Percentiles rank a stretch among this genome's conserved stretches.
Conservation (phyloP, 2,329 filamentous ascomycete genomes). For the Uncinocarpus reesii region DNA sequence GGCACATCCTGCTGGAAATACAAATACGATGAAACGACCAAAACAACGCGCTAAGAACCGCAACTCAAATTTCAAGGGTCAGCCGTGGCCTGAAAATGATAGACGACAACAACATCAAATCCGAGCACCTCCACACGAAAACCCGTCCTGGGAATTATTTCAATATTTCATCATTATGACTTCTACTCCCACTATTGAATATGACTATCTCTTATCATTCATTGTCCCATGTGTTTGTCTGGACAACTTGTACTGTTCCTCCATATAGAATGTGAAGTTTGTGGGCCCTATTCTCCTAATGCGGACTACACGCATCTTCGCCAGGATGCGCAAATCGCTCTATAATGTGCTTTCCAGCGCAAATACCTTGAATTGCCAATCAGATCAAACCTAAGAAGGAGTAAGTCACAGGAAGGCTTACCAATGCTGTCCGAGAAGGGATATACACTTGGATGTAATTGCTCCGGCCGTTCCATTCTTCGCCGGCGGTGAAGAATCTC, state of each 20-base stretch:
- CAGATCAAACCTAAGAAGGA: not conserved
- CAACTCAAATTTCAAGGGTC: not conserved
- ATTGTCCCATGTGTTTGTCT: no score
- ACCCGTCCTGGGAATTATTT: not conserved
- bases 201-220: no score
- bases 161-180: no score
- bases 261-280: no score
- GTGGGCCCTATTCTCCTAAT: no score
- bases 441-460: conserved; percentile 93
- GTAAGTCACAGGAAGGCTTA: conserved; percentile 37
- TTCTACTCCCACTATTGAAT: no score
- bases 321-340: not conserved
- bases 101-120: conserved; percentile 2
- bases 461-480: conserved; percentile 78
- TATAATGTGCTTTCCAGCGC: conserved; percentile 37
- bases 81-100: not conserved
- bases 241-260: no score
- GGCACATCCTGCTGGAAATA: not conserved
- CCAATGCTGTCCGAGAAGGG: conserved; percentile 71
- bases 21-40: not conserved
- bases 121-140: not conserved
- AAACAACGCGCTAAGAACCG: not conserved
- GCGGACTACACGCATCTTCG: not conserved
- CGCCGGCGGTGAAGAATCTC: conserved; percentile 81
- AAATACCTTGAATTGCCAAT: conserved; percentile 38